These are phyloP conservation scores for Phaeoacremonium minimum DNA, from an alignment of 2,329 filamentous ascomycete species.

Conservation along the genomic window DNA sequence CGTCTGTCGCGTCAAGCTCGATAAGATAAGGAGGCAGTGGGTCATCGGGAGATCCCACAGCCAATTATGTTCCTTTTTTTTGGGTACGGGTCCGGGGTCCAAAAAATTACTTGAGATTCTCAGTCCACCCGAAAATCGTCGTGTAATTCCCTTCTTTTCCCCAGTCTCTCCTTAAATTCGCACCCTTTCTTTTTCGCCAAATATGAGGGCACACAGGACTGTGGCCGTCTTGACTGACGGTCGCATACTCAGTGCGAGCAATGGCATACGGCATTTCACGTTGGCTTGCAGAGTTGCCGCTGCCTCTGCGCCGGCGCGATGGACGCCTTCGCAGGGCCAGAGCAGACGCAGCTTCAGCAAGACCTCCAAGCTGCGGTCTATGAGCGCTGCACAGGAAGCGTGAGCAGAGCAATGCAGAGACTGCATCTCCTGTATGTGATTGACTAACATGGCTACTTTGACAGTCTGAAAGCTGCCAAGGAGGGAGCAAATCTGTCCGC, in stretches of 20 bases:
- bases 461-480: slow-evolving; percentile 47
- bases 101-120: slow-evolving; percentile 9
- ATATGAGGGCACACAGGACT: slow-evolving; percentile 34
- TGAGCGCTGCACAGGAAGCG: slow-evolving; percentile 31
- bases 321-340: slow-evolving; percentile 24
- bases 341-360: slow-evolving; percentile 33
- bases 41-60: too few species aligned
- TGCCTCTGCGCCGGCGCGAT: slow-evolving; percentile 20
- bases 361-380: slow-evolving; percentile 25
- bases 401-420: slow-evolving; percentile 14
- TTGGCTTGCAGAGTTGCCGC: slow-evolving; percentile 21
- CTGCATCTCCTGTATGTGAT: background rate
- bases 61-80: too few species aligned
- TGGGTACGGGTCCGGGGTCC: too few species aligned
- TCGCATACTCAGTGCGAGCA: slow-evolving; percentile 25
- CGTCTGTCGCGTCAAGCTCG: too few species aligned
- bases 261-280: slow-evolving; percentile 25
- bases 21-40: too few species aligned
- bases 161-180: slow-evolving; percentile 10
- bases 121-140: slow-evolving; percentile 1
- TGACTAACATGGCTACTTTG: background rate
- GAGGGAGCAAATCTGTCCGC: slow-evolving; percentile 49
- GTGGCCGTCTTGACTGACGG: slow-evolving; percentile 31
- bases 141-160: slow-evolving; percentile 6
- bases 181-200: slow-evolving; percentile 16